Evolutionary conservation across 495 filamentous ascomycete genomes (phyloP), one percentile per base, ranked within the genome.

Genomic region (Aspergillus asperescens): DNA sequence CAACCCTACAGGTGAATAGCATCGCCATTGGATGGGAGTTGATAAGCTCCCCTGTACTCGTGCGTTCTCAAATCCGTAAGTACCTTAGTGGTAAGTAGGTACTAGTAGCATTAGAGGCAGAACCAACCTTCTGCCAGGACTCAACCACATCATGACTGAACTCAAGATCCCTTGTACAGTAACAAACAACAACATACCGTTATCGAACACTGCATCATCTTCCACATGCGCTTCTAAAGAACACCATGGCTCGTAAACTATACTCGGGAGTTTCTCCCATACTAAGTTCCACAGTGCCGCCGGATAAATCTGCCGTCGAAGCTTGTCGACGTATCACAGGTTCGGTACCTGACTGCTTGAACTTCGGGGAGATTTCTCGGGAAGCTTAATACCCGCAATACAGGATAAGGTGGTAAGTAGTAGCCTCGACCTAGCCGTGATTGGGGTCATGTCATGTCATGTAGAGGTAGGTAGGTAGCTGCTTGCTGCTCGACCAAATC

Each of bases 371-470:
- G 40, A 43, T 27, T 18, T 27, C 25, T 43, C 19, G 40, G 40
- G 22, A 25, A n/a, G 40, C 40, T 25, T 12, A 13, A 23, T n/a
- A n/a, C n/a, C n/a, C n/a, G 40, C 40, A 43, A 20, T 25, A 20
- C 40, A 18, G 18, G 15, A 20, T 25, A 4, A 43, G 25, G 40
- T 25, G 20, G 15, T 43, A 43, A 12, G 6, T 2, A 43, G 40
- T 19, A 43, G 40, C 40, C 22, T 43, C 40, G 22, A 43, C 22
- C 40, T 43, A 43, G 40, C 40, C 40, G 22, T 43, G 40, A 25
- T 43, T 43, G 24, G 40, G 40, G 40, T 25, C 40, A 43, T 43
- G 40, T 20, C 25, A n/a, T n/a, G n/a, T n/a, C n/a, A n/a, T n/a
- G n/a, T n/a, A n/a, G n/a, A n/a, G n/a, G n/a, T n/a, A n/a, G n/a